A percentile compares a stretch with the other conserved stretches of the same genome.
Conservation (phyloP, 352 stramenopile species). For the Globisporangium heterothallicum region DNA sequence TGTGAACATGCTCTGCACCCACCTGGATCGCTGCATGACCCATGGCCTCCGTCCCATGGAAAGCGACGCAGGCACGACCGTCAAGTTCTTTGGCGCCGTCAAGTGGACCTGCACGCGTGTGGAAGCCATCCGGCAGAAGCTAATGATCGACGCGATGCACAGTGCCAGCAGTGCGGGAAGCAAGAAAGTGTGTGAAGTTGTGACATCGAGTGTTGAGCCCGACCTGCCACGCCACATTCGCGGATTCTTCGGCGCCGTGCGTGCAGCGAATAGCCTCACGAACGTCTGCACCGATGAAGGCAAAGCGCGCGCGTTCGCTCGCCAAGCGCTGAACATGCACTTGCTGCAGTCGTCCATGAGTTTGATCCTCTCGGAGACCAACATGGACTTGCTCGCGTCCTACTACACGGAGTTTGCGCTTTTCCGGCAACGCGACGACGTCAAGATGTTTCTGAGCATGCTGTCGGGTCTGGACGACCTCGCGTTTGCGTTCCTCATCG, state of each 20-base stretch:
- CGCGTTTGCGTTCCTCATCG: constrained; percentile 75
- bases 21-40: constrained; percentile 61
- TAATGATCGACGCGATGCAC: constrained; percentile 66
- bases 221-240: constrained; percentile 67
- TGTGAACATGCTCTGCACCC: constrained; percentile 67
- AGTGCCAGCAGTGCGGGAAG: constrained; percentile 18
- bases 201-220: constrained; percentile 64
- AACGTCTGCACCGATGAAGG: constrained; percentile 72
- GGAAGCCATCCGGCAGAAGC: constrained; percentile 62
- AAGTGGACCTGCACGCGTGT: constrained; percentile 85
- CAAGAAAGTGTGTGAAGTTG: constrained; percentile 51
- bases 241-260: constrained; percentile 58
- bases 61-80: constrained; percentile 39
- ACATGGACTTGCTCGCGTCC: constrained; percentile 66
- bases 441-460: constrained; percentile 69
- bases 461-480: constrained; percentile 59
- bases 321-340: constrained; percentile 81
- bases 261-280: constrained; percentile 45
- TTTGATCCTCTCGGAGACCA: constrained; percentile 65
- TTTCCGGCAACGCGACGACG: constrained; percentile 74
- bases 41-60: constrained; percentile 69
- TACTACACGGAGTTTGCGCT: constrained; percentile 80
- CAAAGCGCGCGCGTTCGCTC: constrained; percentile 69
- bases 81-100: constrained; percentile 83
- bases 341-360: constrained; percentile 63